phyloP scores from a whole-genome alignment of 352 stramenopile genomes.

The Pythium dissotocum region DNA sequence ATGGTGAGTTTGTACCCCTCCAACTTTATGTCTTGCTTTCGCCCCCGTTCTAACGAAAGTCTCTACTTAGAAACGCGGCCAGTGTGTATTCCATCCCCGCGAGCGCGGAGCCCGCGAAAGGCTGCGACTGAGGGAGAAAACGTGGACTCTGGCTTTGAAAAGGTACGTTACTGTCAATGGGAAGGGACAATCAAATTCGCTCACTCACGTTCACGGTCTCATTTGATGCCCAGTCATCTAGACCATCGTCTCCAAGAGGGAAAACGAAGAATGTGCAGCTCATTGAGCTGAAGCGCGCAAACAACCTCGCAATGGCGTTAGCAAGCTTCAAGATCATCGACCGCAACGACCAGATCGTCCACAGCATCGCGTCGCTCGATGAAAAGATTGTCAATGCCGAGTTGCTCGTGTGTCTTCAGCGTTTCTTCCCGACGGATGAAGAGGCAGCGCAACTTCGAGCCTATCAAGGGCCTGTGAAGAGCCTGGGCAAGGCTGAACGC shows the following conservation, averaged over 20 bases:
- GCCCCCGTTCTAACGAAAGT: not conserved
- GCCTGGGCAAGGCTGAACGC: constrained; percentile 67
- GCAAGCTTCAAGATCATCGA: constrained; percentile 79
- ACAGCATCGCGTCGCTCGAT: constrained; percentile 61
- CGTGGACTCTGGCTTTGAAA: constrained; percentile 51
- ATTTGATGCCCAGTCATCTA: constrained; percentile 31
- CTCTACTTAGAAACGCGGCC: constrained; percentile 42
- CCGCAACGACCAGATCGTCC: constrained; percentile 62
- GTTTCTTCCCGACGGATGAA: constrained; percentile 74
- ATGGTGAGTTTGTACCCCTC: constrained; percentile 34
- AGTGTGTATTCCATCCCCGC: constrained; percentile 54
- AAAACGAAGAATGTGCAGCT: constrained; percentile 77
- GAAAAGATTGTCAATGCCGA: constrained; percentile 57
- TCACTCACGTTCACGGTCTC: too few relatives aligned
- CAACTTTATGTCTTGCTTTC: not conserved
- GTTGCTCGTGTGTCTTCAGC: constrained; percentile 67
- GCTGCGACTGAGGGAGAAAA: constrained; percentile 17
- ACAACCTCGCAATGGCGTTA: constrained; percentile 74
- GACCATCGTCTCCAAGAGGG: constrained; percentile 65
- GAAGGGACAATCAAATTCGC: too few relatives aligned
- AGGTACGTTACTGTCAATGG: constrained; percentile 36
- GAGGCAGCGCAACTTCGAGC: constrained; percentile 47
- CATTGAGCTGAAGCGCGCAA: constrained; percentile 77
- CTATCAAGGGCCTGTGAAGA: constrained; percentile 45
- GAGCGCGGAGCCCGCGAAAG: constrained; percentile 37